Evolutionary conservation across 2,329 filamentous ascomycete species (phyloP).

Genomic region (Colletotrichum orbiculare): DNA sequence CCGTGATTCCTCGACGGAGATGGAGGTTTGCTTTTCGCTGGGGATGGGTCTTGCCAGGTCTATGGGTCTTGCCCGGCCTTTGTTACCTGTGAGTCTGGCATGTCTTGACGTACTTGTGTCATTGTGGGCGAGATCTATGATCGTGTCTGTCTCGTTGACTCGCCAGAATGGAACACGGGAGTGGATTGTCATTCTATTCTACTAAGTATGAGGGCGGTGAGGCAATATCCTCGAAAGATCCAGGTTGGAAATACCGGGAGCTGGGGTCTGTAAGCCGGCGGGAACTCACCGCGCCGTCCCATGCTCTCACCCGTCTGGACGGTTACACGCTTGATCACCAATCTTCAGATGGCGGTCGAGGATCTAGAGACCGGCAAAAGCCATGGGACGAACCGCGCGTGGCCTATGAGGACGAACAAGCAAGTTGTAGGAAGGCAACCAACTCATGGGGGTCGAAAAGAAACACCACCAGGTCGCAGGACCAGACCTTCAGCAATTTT

Average conservation of each 20-base stretch:
- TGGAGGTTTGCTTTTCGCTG: slow-evolving; percentile 7
- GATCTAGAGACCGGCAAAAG: neutral
- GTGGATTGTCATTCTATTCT: neutral
- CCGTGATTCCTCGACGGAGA: slow-evolving; percentile 27
- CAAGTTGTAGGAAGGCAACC: slow-evolving; percentile 3
- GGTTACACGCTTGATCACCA: neutral
- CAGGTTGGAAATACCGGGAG: too few relatives aligned
- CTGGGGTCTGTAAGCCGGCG: neutral
- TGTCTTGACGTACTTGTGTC: slow-evolving; percentile 14
- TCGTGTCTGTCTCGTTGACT: slow-evolving; percentile 5
- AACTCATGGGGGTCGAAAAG: slow-evolving; percentile 1
- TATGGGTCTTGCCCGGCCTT: neutral
- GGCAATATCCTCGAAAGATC: neutral
- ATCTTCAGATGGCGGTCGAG: slow-evolving; percentile 1
- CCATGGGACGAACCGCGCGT: slow-evolving; percentile 10
- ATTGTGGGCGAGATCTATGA: slow-evolving; percentile 22
- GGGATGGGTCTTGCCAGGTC: neutral
- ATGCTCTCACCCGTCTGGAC: slow-evolving; percentile 1
- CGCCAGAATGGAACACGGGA: neutral
- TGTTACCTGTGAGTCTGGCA: slow-evolving; percentile 4
- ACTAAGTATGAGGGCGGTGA: neutral
- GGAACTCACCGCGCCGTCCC: slow-evolving; percentile 5
- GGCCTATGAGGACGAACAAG: neutral
- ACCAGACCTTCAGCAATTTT: too few relatives aligned
- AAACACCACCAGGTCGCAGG: neutral